phyloP scores from a whole-genome alignment of 2,329 filamentous ascomycete species.

The Stromatinia cepivora region DNA sequence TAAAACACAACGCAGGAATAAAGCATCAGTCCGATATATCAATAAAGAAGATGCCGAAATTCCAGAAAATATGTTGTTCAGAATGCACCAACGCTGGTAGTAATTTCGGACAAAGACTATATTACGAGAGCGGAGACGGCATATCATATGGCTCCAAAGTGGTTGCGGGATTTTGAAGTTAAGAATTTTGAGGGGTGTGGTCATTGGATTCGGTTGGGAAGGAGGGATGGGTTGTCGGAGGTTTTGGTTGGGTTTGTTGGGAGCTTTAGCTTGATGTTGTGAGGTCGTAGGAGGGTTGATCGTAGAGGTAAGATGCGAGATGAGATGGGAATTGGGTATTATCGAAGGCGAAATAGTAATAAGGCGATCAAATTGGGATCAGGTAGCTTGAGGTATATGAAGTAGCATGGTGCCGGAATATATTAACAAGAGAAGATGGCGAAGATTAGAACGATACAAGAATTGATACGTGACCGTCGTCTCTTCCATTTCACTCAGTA shows the following conservation, averaged over 20 bases:
- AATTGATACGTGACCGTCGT: too few species aligned
- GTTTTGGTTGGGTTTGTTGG: constrained; percentile 26
- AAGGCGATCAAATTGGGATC: too few species aligned
- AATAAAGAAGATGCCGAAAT: constrained; percentile 27
- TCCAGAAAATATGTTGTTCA: constrained; percentile 25
- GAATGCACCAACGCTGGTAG: constrained; percentile 22
- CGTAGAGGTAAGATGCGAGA: too few species aligned
- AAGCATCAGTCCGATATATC: constrained; percentile 22
- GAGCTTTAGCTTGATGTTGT: neutral
- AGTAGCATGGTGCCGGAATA: too few species aligned
- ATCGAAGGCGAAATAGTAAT: too few species aligned
- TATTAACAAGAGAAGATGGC: too few species aligned
- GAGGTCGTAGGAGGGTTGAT: too few species aligned
- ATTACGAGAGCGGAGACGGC: constrained; percentile 26
- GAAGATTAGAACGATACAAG: too few species aligned
- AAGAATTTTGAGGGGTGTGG: constrained; percentile 27
- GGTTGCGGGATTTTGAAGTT: constrained; percentile 10
- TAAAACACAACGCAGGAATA: constrained; percentile 25
- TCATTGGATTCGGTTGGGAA: constrained; percentile 29
- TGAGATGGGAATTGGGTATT: too few species aligned
- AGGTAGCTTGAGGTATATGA: too few species aligned
- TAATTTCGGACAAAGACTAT: constrained; percentile 25
- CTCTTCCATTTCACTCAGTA: too few species aligned
- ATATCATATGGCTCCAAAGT: neutral
- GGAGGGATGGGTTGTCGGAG: constrained; percentile 28